These are phyloP conservation scores for Penicillium mononematosum DNA, from an alignment of 495 filamentous ascomycete genomes.

Conservation along the genomic window DNA sequence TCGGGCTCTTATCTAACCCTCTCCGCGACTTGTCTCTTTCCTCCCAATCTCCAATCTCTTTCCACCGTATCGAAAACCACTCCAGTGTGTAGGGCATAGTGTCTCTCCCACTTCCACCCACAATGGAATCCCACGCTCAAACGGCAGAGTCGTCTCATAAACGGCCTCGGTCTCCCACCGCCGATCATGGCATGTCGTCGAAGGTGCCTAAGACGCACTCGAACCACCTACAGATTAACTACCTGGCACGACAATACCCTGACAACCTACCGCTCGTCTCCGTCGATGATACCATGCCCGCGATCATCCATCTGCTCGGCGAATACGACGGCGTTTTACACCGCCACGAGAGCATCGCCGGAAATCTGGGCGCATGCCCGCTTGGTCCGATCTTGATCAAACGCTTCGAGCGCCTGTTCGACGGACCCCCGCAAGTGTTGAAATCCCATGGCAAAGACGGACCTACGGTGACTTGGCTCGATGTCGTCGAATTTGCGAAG, in stretches of 20 bases:
- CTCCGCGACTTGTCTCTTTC: slow-evolving; percentile 1
- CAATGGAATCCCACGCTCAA: slow-evolving; percentile 42
- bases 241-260: slow-evolving; percentile 64
- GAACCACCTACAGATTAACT: slow-evolving; percentile 77
- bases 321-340: slow-evolving; percentile 83
- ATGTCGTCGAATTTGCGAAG: slow-evolving; percentile 81
- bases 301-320: slow-evolving; percentile 64
- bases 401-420: slow-evolving; percentile 81
- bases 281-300: slow-evolving; percentile 57
- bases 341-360: slow-evolving; percentile 80
- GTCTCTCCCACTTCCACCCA: slow-evolving; percentile 13
- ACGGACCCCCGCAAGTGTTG: slow-evolving; percentile 70
- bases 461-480: slow-evolving; percentile 70
- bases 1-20: slow-evolving; percentile 10
- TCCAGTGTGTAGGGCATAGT: neutral
- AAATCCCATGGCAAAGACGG: slow-evolving; percentile 64
- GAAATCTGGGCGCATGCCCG: slow-evolving; percentile 80
- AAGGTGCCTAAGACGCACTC: slow-evolving; percentile 55
- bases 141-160: slow-evolving; percentile 49
- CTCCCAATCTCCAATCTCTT: neutral
- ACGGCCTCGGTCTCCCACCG: slow-evolving; percentile 60
- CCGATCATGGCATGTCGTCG: slow-evolving; percentile 46
- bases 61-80: neutral
- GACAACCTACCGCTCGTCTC: slow-evolving; percentile 62
- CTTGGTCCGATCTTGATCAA: slow-evolving; percentile 79